phyloP scores from a whole-genome alignment of 192 early-diverging fungal genomes.

The Entomortierella parvispora region DNA sequence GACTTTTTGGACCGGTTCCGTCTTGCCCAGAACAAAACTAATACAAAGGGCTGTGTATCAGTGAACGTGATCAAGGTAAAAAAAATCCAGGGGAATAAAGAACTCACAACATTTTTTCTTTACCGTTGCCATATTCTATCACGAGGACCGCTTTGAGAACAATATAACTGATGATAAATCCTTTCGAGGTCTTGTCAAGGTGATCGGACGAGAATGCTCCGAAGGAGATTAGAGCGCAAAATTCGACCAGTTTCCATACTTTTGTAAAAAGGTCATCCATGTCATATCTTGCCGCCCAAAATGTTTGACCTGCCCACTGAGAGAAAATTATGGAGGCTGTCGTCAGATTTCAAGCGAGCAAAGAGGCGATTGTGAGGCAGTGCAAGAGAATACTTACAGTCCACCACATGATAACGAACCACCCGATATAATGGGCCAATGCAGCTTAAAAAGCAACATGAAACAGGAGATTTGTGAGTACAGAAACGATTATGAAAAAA shows the following conservation, averaged over 20 bases:
- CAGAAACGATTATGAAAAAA: neutral
- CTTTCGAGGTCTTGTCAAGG: constrained; percentile 48
- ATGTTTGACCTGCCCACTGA: constrained; percentile 55
- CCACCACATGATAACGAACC: constrained; percentile 65
- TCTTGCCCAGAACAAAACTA: constrained; percentile 37
- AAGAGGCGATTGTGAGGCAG: neutral
- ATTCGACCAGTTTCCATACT: constrained; percentile 27
- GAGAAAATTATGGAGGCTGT: neutral
- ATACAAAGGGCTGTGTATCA: neutral
- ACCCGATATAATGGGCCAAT: constrained; percentile 53
- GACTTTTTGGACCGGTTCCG: constrained; percentile 47
- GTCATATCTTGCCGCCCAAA: constrained; percentile 27
- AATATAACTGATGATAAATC: constrained; percentile 56
- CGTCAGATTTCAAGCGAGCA: neutral
- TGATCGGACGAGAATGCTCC: constrained; percentile 55
- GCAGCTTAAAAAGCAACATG: too few species aligned
- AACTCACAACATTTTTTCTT: neutral
- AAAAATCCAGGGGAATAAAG: constrained; percentile 6
- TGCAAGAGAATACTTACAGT: constrained; percentile 22
- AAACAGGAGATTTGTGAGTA: too few species aligned
- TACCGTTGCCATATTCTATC: constrained; percentile 59
- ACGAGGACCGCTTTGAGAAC: constrained; percentile 54
- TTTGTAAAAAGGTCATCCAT: constrained; percentile 36
- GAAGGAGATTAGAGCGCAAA: constrained; percentile 47
- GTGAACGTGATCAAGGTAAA: constrained; percentile 29